phyloP scores from a whole-genome alignment of 768 basidiomycete species.

The Mycena capillaripes region DNA sequence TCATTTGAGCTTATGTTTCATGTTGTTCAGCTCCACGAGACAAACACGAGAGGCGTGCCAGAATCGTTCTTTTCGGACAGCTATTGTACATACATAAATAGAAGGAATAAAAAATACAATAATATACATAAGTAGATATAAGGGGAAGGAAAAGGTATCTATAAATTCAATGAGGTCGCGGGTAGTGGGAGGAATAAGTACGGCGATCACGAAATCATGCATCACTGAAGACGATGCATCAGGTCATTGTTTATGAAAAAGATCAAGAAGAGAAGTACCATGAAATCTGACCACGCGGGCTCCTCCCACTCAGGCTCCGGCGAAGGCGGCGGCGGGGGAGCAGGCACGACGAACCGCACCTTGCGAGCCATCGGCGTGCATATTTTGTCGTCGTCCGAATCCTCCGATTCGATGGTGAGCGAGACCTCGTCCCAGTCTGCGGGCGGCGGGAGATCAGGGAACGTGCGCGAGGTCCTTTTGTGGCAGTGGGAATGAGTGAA shows the following conservation, averaged over 20 bases:
- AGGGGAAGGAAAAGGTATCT: too few relatives aligned
- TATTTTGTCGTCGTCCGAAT: background rate
- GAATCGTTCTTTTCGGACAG: too few relatives aligned
- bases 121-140: background rate
- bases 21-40: too few relatives aligned
- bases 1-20: too few relatives aligned
- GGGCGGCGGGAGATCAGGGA: background rate
- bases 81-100: too few relatives aligned
- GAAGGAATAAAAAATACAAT: background rate
- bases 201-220: background rate
- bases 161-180: too few relatives aligned
- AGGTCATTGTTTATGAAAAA: background rate
- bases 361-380: background rate
- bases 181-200: background rate
- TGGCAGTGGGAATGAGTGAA: background rate
- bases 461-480: background rate
- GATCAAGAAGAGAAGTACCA: background rate
- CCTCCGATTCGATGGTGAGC: background rate
- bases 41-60: too few relatives aligned
- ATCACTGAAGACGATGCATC: background rate
- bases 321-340: background rate
- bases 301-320: background rate
- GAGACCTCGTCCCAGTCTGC: constrained; percentile 5
- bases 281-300: constrained; percentile 16
- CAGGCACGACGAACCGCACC: background rate